These are phyloP conservation scores for Fusarium liriodendri DNA, from an alignment of 2,329 filamentous ascomycete genomes.

Conservation along the genomic window DNA sequence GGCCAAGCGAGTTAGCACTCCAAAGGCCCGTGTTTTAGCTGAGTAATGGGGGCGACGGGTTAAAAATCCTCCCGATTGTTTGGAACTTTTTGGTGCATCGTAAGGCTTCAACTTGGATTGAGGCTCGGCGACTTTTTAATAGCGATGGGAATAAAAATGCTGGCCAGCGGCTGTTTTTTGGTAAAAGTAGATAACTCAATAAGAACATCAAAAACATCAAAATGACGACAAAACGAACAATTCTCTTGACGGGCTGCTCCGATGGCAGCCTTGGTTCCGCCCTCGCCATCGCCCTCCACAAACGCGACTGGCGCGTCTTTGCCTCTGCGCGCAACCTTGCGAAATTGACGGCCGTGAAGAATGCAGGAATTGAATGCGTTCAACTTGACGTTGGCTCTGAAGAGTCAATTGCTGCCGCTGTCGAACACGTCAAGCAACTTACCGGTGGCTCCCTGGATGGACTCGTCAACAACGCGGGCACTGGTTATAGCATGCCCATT, in stretches of 20 bases:
- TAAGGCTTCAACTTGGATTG: background rate
- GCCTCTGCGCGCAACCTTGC: conserved; percentile 45
- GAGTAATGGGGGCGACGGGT: background rate
- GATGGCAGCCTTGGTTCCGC: conserved; percentile 47
- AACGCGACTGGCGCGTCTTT: conserved; percentile 43
- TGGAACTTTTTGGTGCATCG: background rate
- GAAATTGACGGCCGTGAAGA: conserved; percentile 34
- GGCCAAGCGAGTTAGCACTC: background rate
- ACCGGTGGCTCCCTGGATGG: conserved; percentile 44
- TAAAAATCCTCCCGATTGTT: background rate
- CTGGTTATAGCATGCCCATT: conserved; percentile 39
- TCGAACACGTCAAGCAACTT: conserved; percentile 20
- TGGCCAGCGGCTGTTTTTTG: background rate
- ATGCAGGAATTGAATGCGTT: conserved; percentile 32
- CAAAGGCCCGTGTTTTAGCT: background rate
- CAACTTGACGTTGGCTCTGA: conserved; percentile 40
- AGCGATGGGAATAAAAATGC: background rate
- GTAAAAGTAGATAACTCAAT: background rate
- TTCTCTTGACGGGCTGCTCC: conserved; percentile 51
- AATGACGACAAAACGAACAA: conserved; percentile 24
- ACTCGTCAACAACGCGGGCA: conserved; percentile 47
- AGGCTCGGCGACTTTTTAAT: background rate
- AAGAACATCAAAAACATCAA: background rate
- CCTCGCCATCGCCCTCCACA: conserved; percentile 46
- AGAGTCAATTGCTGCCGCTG: conserved; percentile 35